A percentile compares a stretch with the other conserved stretches of the same genome.
These are phyloP conservation scores for Boletus sp. DNA, from an alignment of 768 basidiomycete species.

Conservation along the genomic window DNA sequence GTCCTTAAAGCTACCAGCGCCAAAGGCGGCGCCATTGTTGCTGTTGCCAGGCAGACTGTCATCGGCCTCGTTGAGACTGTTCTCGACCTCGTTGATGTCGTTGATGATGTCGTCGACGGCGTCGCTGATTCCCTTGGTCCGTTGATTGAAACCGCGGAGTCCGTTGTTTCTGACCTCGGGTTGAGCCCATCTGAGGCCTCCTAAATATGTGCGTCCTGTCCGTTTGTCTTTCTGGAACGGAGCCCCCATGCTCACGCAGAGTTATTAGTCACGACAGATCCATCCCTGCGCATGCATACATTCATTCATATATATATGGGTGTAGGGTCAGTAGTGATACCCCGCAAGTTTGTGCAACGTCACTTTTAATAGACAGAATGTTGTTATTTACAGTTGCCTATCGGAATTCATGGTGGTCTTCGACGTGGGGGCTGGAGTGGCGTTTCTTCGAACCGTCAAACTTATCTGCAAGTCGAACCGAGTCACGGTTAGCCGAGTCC, in stretches of 20 bases:
- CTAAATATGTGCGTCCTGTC: constrained; percentile 8
- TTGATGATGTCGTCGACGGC: constrained; percentile 11
- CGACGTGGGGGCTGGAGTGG: no score
- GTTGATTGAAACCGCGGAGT: constrained; percentile 16
- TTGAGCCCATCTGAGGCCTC: constrained; percentile 24
- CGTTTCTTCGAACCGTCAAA: no score
- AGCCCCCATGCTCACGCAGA: background rate
- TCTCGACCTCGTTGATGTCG: constrained; percentile 1
- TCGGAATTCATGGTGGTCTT: no score
- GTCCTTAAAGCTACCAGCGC: constrained; percentile 11
- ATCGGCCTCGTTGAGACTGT: constrained; percentile 15
- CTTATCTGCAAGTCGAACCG: no score
- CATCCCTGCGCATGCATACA: background rate
- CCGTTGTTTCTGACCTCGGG: constrained; percentile 24
- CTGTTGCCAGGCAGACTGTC: constrained; percentile 11
- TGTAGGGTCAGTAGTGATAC: no score
- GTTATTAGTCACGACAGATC: background rate
- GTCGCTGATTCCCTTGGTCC: constrained; percentile 23
- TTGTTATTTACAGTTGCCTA: no score
- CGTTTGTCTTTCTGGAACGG: background rate
- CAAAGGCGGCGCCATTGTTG: background rate
- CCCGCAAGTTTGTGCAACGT: background rate
- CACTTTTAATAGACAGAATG: background rate
- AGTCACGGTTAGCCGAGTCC: no score
- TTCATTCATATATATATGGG: background rate